These are phyloP conservation scores for Arctium lappa DNA, from an alignment of 129 eudicot genomes.

Conservation along the genomic window DNA sequence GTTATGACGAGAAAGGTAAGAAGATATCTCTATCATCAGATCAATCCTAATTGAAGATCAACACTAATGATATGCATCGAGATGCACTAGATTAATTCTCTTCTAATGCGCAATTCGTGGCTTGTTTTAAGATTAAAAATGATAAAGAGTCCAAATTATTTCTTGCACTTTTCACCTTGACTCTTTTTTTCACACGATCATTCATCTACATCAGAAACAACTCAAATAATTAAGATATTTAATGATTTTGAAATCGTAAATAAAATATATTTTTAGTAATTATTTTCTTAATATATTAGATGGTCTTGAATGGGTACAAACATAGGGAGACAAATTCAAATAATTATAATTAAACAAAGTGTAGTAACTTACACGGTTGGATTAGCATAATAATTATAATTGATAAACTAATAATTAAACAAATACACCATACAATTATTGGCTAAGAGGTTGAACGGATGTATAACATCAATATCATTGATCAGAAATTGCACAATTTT, in stretches of 20 bases:
- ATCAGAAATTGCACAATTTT: slow-evolving; percentile 9
- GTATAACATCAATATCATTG: slow-evolving; percentile 5
- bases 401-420: background rate
- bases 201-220: background rate
- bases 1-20: too few relatives aligned
- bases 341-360: background rate
- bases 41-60: too few relatives aligned
- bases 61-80: too few relatives aligned
- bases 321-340: background rate
- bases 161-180: too few relatives aligned
- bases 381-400: slow-evolving; percentile 17
- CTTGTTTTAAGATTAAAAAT: too few relatives aligned
- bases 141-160: too few relatives aligned
- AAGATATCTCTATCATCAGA: too few relatives aligned
- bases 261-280: background rate
- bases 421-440: background rate
- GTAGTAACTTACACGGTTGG: slow-evolving; percentile 31
- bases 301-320: background rate
- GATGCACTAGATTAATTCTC: too few relatives aligned
- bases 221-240: background rate
- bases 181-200: too few relatives aligned
- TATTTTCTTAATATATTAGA: background rate
- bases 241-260: background rate
- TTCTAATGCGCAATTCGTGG: too few relatives aligned
- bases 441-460: background rate